A percentile compares a stretch with the other conserved stretches of the same genome.
phyloP scores from a whole-genome alignment of 805 yeast genomes.

The Barnettozyma californica region DNA sequence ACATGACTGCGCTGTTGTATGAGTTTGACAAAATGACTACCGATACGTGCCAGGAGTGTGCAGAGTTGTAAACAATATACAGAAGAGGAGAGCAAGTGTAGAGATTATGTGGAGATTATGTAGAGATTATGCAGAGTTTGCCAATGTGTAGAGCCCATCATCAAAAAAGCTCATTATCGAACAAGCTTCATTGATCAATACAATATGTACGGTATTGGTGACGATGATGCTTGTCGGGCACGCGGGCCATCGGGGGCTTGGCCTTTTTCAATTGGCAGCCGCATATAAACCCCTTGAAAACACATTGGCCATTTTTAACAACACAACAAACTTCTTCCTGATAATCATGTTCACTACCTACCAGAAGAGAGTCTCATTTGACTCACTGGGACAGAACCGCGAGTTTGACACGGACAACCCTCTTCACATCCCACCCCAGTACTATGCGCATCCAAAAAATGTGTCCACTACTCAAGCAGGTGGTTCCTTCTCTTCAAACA shows the following conservation, averaged over 20 bases:
- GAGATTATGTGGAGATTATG: not conserved
- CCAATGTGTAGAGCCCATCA: not conserved
- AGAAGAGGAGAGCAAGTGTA: not conserved
- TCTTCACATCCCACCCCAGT: constrained; percentile 24
- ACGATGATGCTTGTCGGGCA: not conserved
- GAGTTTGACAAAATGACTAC: constrained; percentile 2
- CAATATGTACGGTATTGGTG: too few species aligned
- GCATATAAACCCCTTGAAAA: not conserved
- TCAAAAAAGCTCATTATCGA: too few species aligned
- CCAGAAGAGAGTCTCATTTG: constrained; percentile 23
- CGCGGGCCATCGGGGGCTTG: not conserved
- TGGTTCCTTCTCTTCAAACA: not conserved
- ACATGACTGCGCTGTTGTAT: constrained; percentile 43
- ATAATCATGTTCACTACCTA: constrained; percentile 12
- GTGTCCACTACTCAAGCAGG: not conserved
- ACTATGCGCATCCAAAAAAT: not conserved
- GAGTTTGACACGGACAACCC: constrained; percentile 19
- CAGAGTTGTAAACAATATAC: not conserved
- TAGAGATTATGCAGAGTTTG: not conserved
- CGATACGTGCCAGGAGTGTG: not conserved
- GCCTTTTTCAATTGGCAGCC: not conserved
- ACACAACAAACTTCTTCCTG: too few species aligned
- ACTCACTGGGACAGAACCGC: constrained; percentile 18
- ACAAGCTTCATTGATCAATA: too few species aligned
- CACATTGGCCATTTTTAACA: not conserved